Evolutionary conservation across 1,139 yeast species (phyloP), one percentile per base, ranked within the genome.

Genomic region (Kazachstania sp.): DNA sequence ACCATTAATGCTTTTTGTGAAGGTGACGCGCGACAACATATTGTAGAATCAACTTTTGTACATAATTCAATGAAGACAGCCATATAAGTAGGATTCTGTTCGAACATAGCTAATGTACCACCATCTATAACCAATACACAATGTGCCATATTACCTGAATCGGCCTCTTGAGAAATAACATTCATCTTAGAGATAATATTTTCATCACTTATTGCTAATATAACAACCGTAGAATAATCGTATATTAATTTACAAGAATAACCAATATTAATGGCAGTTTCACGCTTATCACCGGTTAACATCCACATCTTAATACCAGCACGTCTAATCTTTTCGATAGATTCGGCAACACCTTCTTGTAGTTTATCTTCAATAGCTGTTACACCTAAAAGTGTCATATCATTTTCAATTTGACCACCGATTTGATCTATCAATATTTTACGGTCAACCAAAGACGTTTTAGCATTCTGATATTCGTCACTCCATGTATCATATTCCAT

Each of bases 231-330:
- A 0, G 97, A 87, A 62, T 85, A 94, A 59, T 92, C 98, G 61
- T 90, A 86, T 57, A 94, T 90, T 51, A 94, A 71, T 34, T 90
- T 81, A 66, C 98, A 94, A 4, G 97, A 84, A 61, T 90, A 86
- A 0, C 98, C 98, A 65, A 94, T 92, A 60, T 88, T 92, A 50
- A 92, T 88, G 1, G 99, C 98, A 0, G 99, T 94, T 66, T 94
- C 99, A 51, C 97, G 74, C 62, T 92, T 92, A 63, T 92, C 99
- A 45, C 99, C 99, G 0, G 99, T 92, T 49, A 92, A 72, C 97
- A 92, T 92, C 98, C 99, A 92, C 72, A 94, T 69, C 60, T 83
- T 86, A 49, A 92, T 88, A 4, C 95, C 95, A 0, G 98, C 98
- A 51, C 95, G 74, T 57, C 96, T 78, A 37, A 94, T 74, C 61